These are phyloP conservation scores for Tothia fuscella DNA, from an alignment of 2,329 filamentous ascomycete species.

Conservation along the genomic window DNA sequence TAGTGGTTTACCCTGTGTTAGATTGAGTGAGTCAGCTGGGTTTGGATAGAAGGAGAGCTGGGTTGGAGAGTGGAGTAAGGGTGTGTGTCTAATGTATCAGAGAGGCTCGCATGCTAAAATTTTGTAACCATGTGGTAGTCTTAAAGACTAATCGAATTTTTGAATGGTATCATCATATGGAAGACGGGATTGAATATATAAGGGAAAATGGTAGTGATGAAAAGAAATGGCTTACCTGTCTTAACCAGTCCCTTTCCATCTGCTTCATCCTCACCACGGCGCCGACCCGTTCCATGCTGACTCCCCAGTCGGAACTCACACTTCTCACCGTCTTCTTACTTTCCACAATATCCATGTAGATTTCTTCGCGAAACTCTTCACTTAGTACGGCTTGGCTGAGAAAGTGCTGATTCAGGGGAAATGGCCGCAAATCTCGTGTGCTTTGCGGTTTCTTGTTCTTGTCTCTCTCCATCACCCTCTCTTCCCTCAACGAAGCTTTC, in stretches of 20 bases:
- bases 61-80: slow-evolving; percentile 11
- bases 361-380: slow-evolving; percentile 58
- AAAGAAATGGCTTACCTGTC: slow-evolving; percentile 50
- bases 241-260: slow-evolving; percentile 66
- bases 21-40: neutral
- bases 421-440: slow-evolving; percentile 38
- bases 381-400: slow-evolving; percentile 60
- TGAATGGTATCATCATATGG: slow-evolving; percentile 59
- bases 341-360: slow-evolving; percentile 58
- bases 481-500: neutral
- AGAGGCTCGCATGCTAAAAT: slow-evolving; percentile 51
- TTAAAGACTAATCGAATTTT: slow-evolving; percentile 99
- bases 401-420: slow-evolving; percentile 63
- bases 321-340: slow-evolving; percentile 58
- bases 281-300: slow-evolving; percentile 74
- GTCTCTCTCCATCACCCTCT: neutral
- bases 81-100: too few species aligned
- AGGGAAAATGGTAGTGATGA: neutral
- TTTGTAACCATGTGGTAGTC: slow-evolving; percentile 84
- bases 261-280: slow-evolving; percentile 79
- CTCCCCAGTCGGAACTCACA: slow-evolving; percentile 63
- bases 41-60: slow-evolving; percentile 14
- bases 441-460: neutral
- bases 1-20: slow-evolving; percentile 56
- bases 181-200: neutral